Conservation (phyloP, 495 filamentous ascomycete species). For the Patellaria atrata region DNA sequence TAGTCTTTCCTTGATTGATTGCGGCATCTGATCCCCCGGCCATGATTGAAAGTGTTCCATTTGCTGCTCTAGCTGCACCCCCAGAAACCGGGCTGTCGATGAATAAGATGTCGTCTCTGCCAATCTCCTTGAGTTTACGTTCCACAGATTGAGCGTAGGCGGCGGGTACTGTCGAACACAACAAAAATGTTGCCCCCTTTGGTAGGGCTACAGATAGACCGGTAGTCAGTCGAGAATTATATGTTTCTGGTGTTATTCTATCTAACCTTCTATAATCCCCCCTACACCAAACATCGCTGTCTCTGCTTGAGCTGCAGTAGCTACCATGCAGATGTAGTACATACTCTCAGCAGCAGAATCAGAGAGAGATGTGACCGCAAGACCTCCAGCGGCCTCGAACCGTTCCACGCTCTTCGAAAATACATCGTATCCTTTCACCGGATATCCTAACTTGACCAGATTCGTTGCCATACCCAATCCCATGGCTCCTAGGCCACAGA, state of each 20-base stretch:
- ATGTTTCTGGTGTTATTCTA: no score
- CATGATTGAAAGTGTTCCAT: slow-evolving; percentile 72
- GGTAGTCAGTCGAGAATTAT: slow-evolving; percentile 12
- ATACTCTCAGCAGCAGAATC: slow-evolving; percentile 46
- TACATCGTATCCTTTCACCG: slow-evolving; percentile 63
- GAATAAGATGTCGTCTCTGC: slow-evolving; percentile 49
- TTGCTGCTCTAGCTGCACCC: slow-evolving; percentile 56
- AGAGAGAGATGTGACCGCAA: slow-evolving; percentile 42
- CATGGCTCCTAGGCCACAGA: slow-evolving; percentile 81
- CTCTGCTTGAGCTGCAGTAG: slow-evolving; percentile 55
- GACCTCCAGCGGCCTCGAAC: slow-evolving; percentile 52
- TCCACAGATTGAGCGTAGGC: slow-evolving; percentile 48
- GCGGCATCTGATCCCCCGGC: slow-evolving; percentile 46
- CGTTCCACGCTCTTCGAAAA: slow-evolving; percentile 56
- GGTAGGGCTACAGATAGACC: slow-evolving; percentile 39
- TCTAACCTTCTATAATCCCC: slow-evolving; percentile 31
- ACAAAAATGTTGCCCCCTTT: slow-evolving; percentile 44
- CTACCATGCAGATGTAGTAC: slow-evolving; percentile 68
- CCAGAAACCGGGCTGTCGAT: slow-evolving; percentile 68
- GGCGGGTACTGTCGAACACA: slow-evolving; percentile 63
- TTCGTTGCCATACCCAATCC: slow-evolving; percentile 77
- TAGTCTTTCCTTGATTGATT: slow-evolving; percentile 40
- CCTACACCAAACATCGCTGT: slow-evolving; percentile 48
- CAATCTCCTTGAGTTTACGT: slow-evolving; percentile 35
- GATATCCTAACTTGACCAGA: slow-evolving; percentile 52